Evolutionary conservation across 1,284 basidiomycete genomes (phyloP).

Genomic region (Rhizopogon parksii): DNA sequence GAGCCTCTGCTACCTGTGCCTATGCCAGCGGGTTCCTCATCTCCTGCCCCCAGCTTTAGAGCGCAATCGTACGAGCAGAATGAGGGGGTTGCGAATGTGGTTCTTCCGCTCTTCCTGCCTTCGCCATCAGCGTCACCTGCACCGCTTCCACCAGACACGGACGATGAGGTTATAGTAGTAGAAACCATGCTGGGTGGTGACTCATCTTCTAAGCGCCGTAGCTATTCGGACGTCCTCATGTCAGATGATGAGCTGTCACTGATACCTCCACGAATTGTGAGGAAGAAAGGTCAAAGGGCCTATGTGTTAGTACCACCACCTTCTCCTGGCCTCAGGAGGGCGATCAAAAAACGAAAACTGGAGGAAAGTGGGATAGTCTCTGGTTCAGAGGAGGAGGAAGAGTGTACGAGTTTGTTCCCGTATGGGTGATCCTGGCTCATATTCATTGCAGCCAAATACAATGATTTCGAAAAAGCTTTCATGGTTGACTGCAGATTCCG

Average conservation of each 20-base stretch:
- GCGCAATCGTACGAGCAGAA: slow-evolving; percentile 13
- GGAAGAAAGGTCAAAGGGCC: slow-evolving; percentile 20
- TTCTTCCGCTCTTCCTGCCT: slow-evolving; percentile 25
- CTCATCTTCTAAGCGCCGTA: slow-evolving; percentile 18
- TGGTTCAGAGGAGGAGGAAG: slow-evolving; percentile 21
- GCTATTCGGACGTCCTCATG: slow-evolving; percentile 11
- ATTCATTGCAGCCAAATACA: slow-evolving; percentile 32
- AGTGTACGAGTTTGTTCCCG: slow-evolving; percentile 25
- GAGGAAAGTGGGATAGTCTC: slow-evolving; percentile 8
- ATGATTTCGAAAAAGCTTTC: slow-evolving; percentile 32
- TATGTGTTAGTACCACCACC: slow-evolving; percentile 27
- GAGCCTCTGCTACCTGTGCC: slow-evolving; percentile 5
- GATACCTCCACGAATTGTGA: slow-evolving; percentile 10
- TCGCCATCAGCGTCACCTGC: slow-evolving; percentile 23
- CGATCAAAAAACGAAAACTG: slow-evolving; percentile 13
- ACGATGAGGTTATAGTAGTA: slow-evolving; percentile 13
- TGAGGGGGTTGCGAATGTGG: slow-evolving; percentile 8
- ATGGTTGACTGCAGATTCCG: slow-evolving; percentile 41
- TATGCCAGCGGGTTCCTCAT: slow-evolving; percentile 3
- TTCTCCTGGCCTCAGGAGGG: slow-evolving; percentile 17
- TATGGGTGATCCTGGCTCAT: slow-evolving; percentile 25
- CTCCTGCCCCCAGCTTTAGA: slow-evolving; percentile 6
- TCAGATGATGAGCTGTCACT: slow-evolving; percentile 7
- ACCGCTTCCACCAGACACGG: slow-evolving; percentile 19
- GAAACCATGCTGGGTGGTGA: slow-evolving; percentile 1